Evolutionary conservation across 441 rosid genomes (phyloP).

Genomic region (Populus hybrid): DNA sequence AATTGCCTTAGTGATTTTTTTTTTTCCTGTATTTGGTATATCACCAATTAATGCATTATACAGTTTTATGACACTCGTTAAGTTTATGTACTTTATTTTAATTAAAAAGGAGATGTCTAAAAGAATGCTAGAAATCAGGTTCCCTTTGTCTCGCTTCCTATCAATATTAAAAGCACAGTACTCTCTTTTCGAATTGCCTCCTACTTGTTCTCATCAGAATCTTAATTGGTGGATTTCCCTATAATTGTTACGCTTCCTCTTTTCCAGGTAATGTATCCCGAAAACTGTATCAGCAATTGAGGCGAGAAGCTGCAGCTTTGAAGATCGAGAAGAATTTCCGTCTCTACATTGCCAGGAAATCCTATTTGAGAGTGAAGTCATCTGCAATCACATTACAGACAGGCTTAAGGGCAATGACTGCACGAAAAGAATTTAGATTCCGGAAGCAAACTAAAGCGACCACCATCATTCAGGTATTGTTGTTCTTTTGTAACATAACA

Average conservation of each 20-base stretch:
- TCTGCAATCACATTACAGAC: slow-evolving; percentile 78
- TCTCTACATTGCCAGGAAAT: slow-evolving; percentile 52
- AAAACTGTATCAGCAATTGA: slow-evolving; percentile 63
- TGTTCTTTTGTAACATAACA: slow-evolving; percentile 6
- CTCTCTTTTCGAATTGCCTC: background rate
- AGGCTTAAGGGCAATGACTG: slow-evolving; percentile 81
- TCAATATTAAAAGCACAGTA: background rate
- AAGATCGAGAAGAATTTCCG: slow-evolving; percentile 77
- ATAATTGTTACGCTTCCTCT: background rate
- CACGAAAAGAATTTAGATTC: slow-evolving; percentile 81
- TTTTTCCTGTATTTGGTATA: background rate
- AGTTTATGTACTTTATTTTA: background rate
- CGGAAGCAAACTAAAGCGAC: slow-evolving; percentile 88
- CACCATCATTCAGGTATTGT: slow-evolving; percentile 61
- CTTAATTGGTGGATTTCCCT: background rate
- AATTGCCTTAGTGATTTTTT: background rate
- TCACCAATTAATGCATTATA: background rate
- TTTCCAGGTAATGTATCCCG: slow-evolving; percentile 75
- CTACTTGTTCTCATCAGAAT: background rate
- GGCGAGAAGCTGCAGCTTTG: slow-evolving; percentile 75
- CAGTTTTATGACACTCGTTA: background rate
- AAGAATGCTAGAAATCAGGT: background rate
- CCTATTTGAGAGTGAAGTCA: slow-evolving; percentile 46
- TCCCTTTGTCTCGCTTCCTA: background rate
- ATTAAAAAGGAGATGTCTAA: background rate